Evolutionary conservation across 2,329 filamentous ascomycete species (phyloP).

Genomic region (Zymoseptoria tritici): DNA sequence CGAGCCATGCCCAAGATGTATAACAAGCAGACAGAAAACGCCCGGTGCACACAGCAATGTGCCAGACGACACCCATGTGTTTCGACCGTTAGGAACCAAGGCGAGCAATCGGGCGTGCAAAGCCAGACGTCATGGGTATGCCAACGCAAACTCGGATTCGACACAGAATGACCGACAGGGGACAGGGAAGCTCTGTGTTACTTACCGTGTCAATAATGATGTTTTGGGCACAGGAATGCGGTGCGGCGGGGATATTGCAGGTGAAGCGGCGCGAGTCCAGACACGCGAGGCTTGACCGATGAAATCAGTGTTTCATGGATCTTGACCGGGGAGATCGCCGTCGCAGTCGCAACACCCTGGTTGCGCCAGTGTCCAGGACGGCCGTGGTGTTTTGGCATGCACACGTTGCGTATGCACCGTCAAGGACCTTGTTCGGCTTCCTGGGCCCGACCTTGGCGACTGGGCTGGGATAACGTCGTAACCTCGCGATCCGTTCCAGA

Average conservation of each 20-base stretch:
- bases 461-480: not conserved
- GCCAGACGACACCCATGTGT: constrained; percentile 1
- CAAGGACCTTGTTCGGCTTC: not conserved
- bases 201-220: constrained; percentile 9
- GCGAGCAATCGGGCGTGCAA: not conserved
- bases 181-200: constrained; percentile 22
- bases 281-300: not conserved
- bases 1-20: constrained; percentile 7
- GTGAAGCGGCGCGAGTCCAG: not conserved
- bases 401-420: not conserved
- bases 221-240: not conserved
- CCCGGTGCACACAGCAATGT: constrained; percentile 5
- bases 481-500: not conserved
- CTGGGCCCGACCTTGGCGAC: not conserved
- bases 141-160: constrained; percentile 6
- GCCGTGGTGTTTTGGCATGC: not conserved
- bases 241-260: not conserved
- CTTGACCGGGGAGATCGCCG: not conserved
- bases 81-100: not conserved
- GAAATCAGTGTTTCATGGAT: not conserved
- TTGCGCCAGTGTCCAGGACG: not conserved
- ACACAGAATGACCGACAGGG: constrained; percentile 1
- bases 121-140: constrained; percentile 12
- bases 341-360: not conserved
- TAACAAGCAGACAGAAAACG: not conserved